These are phyloP conservation scores for Volutella citrinella DNA, from an alignment of 2,329 filamentous ascomycete genomes.

Conservation along the genomic window DNA sequence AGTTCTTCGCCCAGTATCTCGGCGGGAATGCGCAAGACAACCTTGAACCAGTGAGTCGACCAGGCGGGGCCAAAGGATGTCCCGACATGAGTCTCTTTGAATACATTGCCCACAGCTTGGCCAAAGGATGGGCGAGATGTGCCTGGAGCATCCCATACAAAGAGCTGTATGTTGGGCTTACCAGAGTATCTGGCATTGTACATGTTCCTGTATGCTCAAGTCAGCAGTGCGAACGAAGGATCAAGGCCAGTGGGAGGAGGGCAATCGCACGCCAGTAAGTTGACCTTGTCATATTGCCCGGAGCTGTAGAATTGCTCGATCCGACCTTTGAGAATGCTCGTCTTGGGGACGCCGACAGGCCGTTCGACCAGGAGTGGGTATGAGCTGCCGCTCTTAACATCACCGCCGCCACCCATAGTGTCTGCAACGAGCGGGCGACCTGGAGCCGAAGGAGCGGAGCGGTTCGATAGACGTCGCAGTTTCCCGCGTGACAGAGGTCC, in stretches of 20 bases:
- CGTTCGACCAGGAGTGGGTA: constrained; percentile 51
- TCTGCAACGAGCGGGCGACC: constrained; percentile 25
- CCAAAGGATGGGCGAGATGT: constrained; percentile 80
- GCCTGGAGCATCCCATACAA: constrained; percentile 78
- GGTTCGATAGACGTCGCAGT: constrained; percentile 32
- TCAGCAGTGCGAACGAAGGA: too few species aligned
- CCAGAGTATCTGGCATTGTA: constrained; percentile 53
- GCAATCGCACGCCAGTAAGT: constrained; percentile 64
- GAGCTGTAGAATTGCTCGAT: constrained; percentile 75
- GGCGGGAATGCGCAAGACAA: constrained; percentile 73
- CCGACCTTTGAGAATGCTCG: constrained; percentile 79
- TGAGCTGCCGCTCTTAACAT: constrained; percentile 41
- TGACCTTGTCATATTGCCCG: constrained; percentile 76
- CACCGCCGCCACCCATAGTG: constrained; percentile 48
- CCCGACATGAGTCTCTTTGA: constrained; percentile 71
- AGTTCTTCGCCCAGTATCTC: constrained; percentile 72
- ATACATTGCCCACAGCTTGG: constrained; percentile 74
- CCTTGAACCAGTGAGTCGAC: constrained; percentile 97
- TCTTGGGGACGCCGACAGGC: constrained; percentile 75
- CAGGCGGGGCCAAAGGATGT: constrained; percentile 88
- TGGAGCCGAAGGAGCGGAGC: constrained; percentile 35
- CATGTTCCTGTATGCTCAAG: constrained; percentile 30
- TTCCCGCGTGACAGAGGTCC: constrained; percentile 18
- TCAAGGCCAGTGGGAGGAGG: constrained; percentile 3
- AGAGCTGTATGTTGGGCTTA: constrained; percentile 75